A percentile compares a stretch with the other conserved stretches of the same genome.
phyloP scores from a whole-genome alignment of 805 yeast species.

The Clavispora carvajalis region DNA sequence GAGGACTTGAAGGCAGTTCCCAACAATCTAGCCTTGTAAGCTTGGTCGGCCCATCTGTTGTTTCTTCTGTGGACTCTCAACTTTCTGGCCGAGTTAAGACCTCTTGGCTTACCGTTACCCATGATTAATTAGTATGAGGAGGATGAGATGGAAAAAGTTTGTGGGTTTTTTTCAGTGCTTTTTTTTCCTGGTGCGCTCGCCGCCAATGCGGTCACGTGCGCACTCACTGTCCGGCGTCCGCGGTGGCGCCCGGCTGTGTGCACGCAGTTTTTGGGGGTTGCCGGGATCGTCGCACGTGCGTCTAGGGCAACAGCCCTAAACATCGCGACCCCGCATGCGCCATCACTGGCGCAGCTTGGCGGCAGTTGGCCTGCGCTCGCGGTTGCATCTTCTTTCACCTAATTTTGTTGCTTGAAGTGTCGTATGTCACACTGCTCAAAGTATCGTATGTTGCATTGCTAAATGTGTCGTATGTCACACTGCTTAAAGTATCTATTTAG shows the following conservation, averaged over 20 bases:
- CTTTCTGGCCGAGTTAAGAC: constrained; percentile 99
- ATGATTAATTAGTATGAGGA: constrained; percentile 36
- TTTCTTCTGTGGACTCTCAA: constrained; percentile 99
- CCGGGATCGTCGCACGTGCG: not conserved
- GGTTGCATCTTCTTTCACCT: no score
- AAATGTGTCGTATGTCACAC: no score
- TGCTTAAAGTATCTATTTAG: not conserved
- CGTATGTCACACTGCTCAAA: no score
- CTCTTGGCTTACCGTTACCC: constrained; percentile 99
- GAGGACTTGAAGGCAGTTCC: constrained; percentile 99
- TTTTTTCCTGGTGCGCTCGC: constrained; percentile 8
- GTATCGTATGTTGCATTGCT: no score
- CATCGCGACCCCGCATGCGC: no score
- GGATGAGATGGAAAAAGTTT: constrained; percentile 6
- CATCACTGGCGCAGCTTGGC: no score
- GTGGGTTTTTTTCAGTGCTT: constrained; percentile 3
- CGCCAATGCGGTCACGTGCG: constrained; percentile 4
- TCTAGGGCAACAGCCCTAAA: constrained; percentile 1
- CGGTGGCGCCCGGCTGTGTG: no score
- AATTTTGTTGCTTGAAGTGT: no score
- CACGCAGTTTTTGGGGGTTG: not conserved
- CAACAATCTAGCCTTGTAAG: constrained; percentile 97
- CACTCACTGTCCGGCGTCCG: not conserved
- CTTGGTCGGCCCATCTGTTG: constrained; percentile 99
- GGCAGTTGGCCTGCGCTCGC: no score